Evolutionary conservation across 2,329 filamentous ascomycete species (phyloP).

Genomic region (Fusarium denticulatum): DNA sequence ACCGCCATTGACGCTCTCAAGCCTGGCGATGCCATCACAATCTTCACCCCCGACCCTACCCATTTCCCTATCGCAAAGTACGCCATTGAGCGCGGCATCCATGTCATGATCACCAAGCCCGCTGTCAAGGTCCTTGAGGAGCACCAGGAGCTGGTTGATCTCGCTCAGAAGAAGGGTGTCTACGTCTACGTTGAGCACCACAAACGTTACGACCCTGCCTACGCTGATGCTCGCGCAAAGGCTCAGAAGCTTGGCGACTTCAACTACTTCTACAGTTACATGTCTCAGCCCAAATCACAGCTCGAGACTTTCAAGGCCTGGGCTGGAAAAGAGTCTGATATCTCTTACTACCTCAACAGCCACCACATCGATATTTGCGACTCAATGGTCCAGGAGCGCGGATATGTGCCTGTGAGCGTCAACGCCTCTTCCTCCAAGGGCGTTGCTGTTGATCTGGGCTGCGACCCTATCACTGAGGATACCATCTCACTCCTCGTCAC

Average conservation of each 20-base stretch:
- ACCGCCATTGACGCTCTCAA: slow-evolving; percentile 83
- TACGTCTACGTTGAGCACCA: slow-evolving; percentile 96
- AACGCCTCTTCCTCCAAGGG: slow-evolving; percentile 82
- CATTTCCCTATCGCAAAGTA: slow-evolving; percentile 94
- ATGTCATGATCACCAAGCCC: slow-evolving; percentile 94
- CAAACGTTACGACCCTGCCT: slow-evolving; percentile 94
- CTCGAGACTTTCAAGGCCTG: slow-evolving; percentile 95
- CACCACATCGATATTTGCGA: slow-evolving; percentile 95
- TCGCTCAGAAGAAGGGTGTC: slow-evolving; percentile 77
- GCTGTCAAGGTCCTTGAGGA: slow-evolving; percentile 86
- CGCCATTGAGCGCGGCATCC: slow-evolving; percentile 86
- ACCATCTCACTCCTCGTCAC: slow-evolving; percentile 92
- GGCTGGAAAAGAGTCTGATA: slow-evolving; percentile 92
- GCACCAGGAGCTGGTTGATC: slow-evolving; percentile 79
- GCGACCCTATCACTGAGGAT: slow-evolving; percentile 84
- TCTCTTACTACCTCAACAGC: slow-evolving; percentile 95
- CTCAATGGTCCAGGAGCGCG: slow-evolving; percentile 80
- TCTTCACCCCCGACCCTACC: slow-evolving; percentile 94
- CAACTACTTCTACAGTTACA: slow-evolving; percentile 98
- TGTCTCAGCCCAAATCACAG: slow-evolving; percentile 92
- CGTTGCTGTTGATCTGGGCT: slow-evolving; percentile 81
- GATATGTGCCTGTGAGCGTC: slow-evolving; percentile 81
- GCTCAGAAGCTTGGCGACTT: slow-evolving; percentile 86
- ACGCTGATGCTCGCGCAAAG: slow-evolving; percentile 84
- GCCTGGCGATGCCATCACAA: slow-evolving; percentile 88